These are phyloP conservation scores for Cucurbita argyrosperma DNA, from an alignment of 306 rosid genomes.

Conservation along the genomic window DNA sequence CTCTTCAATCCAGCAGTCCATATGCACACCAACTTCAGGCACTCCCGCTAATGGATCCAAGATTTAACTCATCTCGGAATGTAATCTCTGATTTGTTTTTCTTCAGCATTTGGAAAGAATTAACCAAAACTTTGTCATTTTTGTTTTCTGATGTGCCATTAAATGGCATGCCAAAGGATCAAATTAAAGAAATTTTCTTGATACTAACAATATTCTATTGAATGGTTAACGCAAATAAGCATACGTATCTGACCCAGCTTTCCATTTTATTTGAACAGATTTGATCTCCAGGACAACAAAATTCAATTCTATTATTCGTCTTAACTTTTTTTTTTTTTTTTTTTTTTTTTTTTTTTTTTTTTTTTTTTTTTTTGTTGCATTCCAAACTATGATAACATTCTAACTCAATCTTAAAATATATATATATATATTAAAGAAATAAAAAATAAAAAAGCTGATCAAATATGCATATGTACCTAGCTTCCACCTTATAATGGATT, in stretches of 20 bases:
- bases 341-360: neutral
- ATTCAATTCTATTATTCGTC: neutral
- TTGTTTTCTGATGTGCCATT: neutral
- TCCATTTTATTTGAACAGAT: neutral
- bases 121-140: neutral
- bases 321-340: neutral
- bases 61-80: too few species aligned
- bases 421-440: too few species aligned
- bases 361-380: neutral
- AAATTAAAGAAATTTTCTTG: neutral
- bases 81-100: too few species aligned
- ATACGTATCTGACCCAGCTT: neutral
- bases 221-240: neutral
- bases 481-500: neutral
- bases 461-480: neutral
- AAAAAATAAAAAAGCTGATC: neutral
- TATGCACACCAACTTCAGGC: constrained; percentile 38
- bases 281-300: neutral
- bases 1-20: constrained; percentile 35
- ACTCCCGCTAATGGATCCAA: constrained; percentile 2
- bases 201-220: neutral
- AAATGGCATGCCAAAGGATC: neutral
- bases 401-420: neutral
- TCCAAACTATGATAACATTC: neutral
- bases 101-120: too few species aligned